Evolutionary conservation across 1,139 yeast genomes (phyloP).

Genomic region (Nakaseomyces delphensis): DNA sequence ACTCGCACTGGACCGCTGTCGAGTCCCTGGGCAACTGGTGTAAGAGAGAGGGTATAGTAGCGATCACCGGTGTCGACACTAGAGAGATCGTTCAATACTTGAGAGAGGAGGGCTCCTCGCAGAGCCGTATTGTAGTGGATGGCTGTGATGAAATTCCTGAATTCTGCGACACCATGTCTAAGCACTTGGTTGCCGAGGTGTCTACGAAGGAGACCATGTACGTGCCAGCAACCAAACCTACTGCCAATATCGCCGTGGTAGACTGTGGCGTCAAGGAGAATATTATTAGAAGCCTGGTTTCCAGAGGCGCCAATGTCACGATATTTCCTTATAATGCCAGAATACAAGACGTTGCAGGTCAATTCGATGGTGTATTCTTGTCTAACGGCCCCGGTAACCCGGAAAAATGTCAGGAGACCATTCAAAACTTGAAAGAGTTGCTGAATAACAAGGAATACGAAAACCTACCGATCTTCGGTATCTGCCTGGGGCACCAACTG

Average conservation of each 20-base stretch:
- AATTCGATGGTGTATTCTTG: constrained; percentile 88
- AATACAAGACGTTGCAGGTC: constrained; percentile 79
- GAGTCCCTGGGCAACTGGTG: constrained; percentile 95
- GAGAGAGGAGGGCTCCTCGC: constrained; percentile 91
- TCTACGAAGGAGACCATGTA: constrained; percentile 95
- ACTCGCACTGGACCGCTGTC: constrained; percentile 98
- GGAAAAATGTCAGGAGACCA: constrained; percentile 80
- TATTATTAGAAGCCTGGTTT: constrained; percentile 82
- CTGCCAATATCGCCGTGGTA: constrained; percentile 74
- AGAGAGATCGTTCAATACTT: constrained; percentile 85
- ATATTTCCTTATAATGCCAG: constrained; percentile 96
- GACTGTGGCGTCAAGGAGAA: constrained; percentile 99
- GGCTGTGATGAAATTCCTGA: constrained; percentile 42
- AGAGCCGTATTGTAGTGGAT: constrained; percentile 83
- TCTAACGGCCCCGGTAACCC: constrained; percentile 99
- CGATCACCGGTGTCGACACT: constrained; percentile 94
- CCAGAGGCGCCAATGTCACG: constrained; percentile 92
- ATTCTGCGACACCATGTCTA: constrained; percentile 52
- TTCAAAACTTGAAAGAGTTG: constrained; percentile 61
- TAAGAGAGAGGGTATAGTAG: constrained; percentile 91
- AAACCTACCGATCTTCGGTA: constrained; percentile 88
- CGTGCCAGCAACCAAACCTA: constrained; percentile 41
- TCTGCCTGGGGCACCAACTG: constrained; percentile 94
- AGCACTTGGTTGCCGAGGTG: constrained; percentile 86
- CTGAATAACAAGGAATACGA: constrained; percentile 45